phyloP scores from a whole-genome alignment of 768 basidiomycete genomes.

The Trichaptum fuscoviolaceum region DNA sequence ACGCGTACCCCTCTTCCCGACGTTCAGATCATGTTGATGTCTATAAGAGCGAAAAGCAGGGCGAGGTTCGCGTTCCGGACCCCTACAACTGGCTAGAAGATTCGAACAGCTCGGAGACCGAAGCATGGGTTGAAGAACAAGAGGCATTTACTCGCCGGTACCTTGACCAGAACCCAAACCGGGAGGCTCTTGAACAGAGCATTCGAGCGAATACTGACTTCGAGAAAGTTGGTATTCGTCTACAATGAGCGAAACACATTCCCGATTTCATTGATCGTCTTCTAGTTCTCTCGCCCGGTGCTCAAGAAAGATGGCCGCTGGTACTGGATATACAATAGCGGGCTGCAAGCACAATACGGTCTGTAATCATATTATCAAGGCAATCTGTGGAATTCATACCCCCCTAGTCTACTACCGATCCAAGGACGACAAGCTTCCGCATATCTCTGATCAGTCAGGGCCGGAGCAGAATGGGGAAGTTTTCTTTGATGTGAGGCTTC shows the following conservation, averaged over 20 bases:
- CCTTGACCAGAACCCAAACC: constrained; percentile 59
- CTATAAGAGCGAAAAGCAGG: constrained; percentile 61
- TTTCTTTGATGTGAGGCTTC: constrained; percentile 64
- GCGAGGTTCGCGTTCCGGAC: constrained; percentile 58
- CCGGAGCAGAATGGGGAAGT: constrained; percentile 48
- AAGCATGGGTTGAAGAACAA: constrained; percentile 59
- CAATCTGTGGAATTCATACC: neutral
- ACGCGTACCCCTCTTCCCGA: constrained; percentile 58
- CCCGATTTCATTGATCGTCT: constrained; percentile 7
- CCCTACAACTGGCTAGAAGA: constrained; percentile 76
- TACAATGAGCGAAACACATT: neutral
- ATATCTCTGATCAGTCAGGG: constrained; percentile 39
- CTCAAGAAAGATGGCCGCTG: constrained; percentile 63
- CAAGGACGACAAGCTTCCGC: constrained; percentile 46
- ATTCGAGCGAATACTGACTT: constrained; percentile 53
- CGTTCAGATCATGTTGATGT: constrained; percentile 63
- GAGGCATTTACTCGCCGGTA: constrained; percentile 52
- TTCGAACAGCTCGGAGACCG: constrained; percentile 55
- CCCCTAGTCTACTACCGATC: constrained; percentile 57
- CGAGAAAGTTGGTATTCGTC: constrained; percentile 32
- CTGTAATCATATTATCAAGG: neutral
- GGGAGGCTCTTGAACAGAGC: constrained; percentile 49
- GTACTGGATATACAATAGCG: constrained; percentile 81
- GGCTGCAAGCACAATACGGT: constrained; percentile 63
- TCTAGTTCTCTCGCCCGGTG: constrained; percentile 57